Evolutionary conservation across 257 asterid genomes (phyloP).

Genomic region (Verbena officinalis): DNA sequence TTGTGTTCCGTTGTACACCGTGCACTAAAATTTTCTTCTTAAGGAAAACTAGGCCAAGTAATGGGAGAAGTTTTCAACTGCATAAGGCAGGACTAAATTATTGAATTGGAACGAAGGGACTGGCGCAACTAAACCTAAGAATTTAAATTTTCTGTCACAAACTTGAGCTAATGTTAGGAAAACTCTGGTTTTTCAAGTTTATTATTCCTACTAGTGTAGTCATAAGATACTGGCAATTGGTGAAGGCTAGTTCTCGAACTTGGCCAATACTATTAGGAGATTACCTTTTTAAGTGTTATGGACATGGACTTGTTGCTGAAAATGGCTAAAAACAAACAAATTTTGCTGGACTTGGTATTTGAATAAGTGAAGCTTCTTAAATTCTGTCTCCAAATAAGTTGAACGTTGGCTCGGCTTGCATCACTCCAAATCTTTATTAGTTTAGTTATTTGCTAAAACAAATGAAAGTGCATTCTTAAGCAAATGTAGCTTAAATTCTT

Average conservation of each 20-base stretch:
- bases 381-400: background rate
- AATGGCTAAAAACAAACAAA: background rate
- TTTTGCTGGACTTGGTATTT: background rate
- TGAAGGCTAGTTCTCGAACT: background rate
- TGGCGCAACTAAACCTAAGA: background rate
- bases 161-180: too few species aligned
- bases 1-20: constrained; percentile 21
- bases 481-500: too few species aligned
- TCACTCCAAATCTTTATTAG: background rate
- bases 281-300: background rate
- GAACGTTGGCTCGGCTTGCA: background rate
- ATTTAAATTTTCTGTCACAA: background rate
- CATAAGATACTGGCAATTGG: too few species aligned
- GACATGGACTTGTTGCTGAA: constrained; percentile 6
- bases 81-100: background rate
- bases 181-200: too few species aligned
- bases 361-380: background rate
- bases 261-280: constrained; percentile 6
- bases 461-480: constrained; percentile 11
- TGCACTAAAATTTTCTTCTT: background rate
- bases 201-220: too few species aligned
- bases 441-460: background rate
- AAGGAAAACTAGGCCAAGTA: constrained; percentile 10
- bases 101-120: background rate
- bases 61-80: background rate